Conservation (phyloP, 1,284 basidiomycete genomes). For the Fistulina hepatica region DNA sequence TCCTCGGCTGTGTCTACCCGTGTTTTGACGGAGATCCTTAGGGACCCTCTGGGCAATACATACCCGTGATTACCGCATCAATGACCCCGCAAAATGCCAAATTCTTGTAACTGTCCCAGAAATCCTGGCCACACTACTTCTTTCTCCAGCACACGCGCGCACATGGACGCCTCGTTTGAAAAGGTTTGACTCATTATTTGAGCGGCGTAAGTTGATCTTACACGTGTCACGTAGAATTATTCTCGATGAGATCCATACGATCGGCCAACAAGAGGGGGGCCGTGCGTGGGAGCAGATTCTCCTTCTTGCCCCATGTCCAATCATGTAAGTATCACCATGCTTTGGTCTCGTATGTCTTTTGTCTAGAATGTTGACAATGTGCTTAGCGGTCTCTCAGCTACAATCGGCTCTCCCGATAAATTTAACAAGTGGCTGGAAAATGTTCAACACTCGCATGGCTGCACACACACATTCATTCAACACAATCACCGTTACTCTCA, state of each 20-base stretch:
- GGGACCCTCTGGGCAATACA: slow-evolving; percentile 57
- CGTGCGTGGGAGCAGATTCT: slow-evolving; percentile 64
- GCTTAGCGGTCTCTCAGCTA: slow-evolving; percentile 57
- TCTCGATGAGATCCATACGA: slow-evolving; percentile 62
- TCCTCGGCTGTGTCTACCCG: slow-evolving; percentile 23
- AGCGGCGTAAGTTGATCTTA: not conserved
- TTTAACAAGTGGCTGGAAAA: slow-evolving; percentile 57
- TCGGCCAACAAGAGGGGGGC: slow-evolving; percentile 58
- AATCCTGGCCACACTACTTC: slow-evolving; percentile 53
- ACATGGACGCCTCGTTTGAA: slow-evolving; percentile 54
- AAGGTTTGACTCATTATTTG: slow-evolving; percentile 26
- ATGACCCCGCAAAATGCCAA: slow-evolving; percentile 56
- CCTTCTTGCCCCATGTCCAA: slow-evolving; percentile 51
- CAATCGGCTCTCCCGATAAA: slow-evolving; percentile 49
- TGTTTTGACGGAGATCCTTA: slow-evolving; percentile 21
- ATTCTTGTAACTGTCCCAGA: slow-evolving; percentile 65
- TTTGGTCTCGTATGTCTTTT: not conserved
- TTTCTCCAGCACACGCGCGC: slow-evolving; percentile 50
- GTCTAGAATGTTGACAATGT: not conserved
- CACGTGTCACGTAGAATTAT: slow-evolving; percentile 39
- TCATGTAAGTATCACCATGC: slow-evolving; percentile 38
- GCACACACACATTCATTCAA: slow-evolving; percentile 45
- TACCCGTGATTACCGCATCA: slow-evolving; percentile 53
- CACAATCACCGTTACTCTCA: slow-evolving; percentile 63
- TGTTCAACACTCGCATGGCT: slow-evolving; percentile 47